Percentiles rank a stretch among this genome's conserved stretches.
These are phyloP conservation scores for Panicum miliaceum DNA, from an alignment of 176 grass and related monocot species.

Conservation along the genomic window DNA sequence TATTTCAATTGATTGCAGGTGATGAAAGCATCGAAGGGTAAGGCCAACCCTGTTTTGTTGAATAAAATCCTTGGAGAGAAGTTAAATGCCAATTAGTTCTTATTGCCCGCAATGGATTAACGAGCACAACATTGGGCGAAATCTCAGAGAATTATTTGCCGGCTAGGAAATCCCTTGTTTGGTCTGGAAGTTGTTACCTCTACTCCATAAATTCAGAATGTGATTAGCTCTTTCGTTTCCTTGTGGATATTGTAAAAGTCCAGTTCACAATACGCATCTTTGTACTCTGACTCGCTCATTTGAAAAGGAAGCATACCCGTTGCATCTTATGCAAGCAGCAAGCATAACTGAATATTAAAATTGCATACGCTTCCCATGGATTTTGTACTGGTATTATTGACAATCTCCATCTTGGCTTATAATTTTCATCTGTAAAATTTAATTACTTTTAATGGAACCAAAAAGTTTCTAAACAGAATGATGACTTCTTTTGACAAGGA, in stretches of 20 bases:
- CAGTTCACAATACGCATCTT: background rate
- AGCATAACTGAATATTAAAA: background rate
- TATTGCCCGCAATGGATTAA: background rate
- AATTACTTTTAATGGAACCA: background rate
- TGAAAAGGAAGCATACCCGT: background rate
- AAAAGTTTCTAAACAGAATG: background rate
- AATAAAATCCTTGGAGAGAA: constrained; percentile 81
- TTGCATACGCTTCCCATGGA: background rate
- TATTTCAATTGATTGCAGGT: constrained; percentile 59
- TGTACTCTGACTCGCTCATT: background rate
- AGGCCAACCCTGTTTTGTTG: constrained; percentile 85
- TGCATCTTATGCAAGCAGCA: background rate
- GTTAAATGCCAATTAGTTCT: constrained; percentile 43
- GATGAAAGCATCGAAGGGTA: constrained; percentile 98
- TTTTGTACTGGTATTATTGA: background rate
- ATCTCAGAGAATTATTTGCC: background rate
- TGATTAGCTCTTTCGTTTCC: background rate
- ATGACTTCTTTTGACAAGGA: too few species aligned
- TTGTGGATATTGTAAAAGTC: background rate
- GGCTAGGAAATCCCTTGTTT: background rate
- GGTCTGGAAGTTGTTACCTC: background rate
- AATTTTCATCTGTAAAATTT: background rate
- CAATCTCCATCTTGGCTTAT: background rate
- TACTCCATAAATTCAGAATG: background rate
- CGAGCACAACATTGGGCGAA: background rate